These are phyloP conservation scores for Jackrogersella minutella DNA, from an alignment of 495 filamentous ascomycete species.

Conservation along the genomic window DNA sequence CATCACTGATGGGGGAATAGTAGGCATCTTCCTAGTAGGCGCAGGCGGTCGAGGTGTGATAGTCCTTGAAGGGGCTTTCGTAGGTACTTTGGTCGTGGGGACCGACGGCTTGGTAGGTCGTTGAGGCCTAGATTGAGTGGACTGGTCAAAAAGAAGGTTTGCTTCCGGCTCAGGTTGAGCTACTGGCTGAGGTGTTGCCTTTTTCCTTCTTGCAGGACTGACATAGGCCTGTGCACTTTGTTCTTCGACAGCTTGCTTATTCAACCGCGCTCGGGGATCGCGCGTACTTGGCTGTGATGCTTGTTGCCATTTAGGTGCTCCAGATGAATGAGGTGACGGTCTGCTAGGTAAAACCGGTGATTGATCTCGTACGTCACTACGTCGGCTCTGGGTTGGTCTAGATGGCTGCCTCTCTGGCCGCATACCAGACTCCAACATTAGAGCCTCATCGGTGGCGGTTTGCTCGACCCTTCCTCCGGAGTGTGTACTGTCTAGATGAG, in stretches of 20 bases:
- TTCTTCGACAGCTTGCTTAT: slow-evolving; percentile 77
- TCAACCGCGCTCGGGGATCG: slow-evolving; percentile 69
- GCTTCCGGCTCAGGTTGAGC: slow-evolving; percentile 56
- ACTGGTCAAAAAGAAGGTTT: slow-evolving; percentile 65
- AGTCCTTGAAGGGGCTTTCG: slow-evolving; percentile 34
- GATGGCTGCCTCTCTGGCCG: slow-evolving; percentile 56
- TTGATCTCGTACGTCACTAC: slow-evolving; percentile 50
- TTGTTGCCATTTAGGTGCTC: slow-evolving; percentile 57
- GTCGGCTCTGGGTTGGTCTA: slow-evolving; percentile 33
- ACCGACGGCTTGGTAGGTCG: slow-evolving; percentile 28
- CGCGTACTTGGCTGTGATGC: slow-evolving; percentile 45
- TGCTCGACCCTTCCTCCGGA: slow-evolving; percentile 37
- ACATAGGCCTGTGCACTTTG: slow-evolving; percentile 86
- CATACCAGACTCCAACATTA: slow-evolving; percentile 80
- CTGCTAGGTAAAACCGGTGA: slow-evolving; percentile 55
- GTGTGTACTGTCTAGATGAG: slow-evolving; percentile 50
- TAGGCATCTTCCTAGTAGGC: slow-evolving; percentile 63
- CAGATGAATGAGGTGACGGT: slow-evolving; percentile 32
- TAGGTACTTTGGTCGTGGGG: slow-evolving; percentile 10
- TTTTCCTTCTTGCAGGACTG: slow-evolving; percentile 84
- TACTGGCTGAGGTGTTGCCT: slow-evolving; percentile 59
- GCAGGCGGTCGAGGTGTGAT: slow-evolving; percentile 43
- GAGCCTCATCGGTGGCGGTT: slow-evolving; percentile 80
- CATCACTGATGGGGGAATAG: slow-evolving; percentile 71
- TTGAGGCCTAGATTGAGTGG: slow-evolving; percentile 27